Percentiles rank a stretch among this genome's conserved stretches.
These are phyloP conservation scores for Nasturtium officinale DNA, from an alignment of 345 rosid genomes.

Conservation along the genomic window DNA sequence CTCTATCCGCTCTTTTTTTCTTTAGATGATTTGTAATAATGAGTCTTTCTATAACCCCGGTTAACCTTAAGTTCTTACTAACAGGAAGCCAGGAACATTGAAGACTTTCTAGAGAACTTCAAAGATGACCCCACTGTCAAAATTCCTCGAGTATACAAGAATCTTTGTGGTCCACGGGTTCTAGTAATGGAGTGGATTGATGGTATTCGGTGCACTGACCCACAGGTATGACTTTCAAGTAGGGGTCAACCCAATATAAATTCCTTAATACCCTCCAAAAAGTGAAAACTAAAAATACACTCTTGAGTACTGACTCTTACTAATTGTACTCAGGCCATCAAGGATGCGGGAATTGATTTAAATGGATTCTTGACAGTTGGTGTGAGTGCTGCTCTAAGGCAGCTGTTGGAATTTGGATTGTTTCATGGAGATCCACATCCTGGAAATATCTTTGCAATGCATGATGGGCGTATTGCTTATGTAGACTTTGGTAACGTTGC, in stretches of 20 bases:
- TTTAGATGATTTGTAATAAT: constrained; percentile 10
- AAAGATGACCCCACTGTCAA: constrained; percentile 92
- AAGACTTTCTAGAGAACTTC: constrained; percentile 93
- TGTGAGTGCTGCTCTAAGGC: constrained; percentile 95
- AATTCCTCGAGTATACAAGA: constrained; percentile 85
- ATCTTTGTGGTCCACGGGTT: constrained; percentile 89
- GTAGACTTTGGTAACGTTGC: constrained; percentile 99
- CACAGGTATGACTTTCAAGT: constrained; percentile 62
- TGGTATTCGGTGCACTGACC: constrained; percentile 95
- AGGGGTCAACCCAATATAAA: constrained; percentile 11
- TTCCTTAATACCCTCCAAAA: constrained; percentile 30
- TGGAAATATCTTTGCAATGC: constrained; percentile 98
- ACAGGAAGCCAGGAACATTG: constrained; percentile 95
- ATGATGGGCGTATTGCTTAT: constrained; percentile 94
- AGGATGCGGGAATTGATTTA: constrained; percentile 84
- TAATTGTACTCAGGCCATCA: constrained; percentile 67
- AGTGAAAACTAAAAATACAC: not conserved
- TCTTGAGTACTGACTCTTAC: constrained; percentile 29
- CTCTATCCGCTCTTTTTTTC: constrained; percentile 4
- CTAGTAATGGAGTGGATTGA: constrained; percentile 99
- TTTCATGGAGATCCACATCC: constrained; percentile 99
- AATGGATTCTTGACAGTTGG: constrained; percentile 92
- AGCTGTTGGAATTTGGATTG: constrained; percentile 88
- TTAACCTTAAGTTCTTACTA: constrained; percentile 23
- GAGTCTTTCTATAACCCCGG: constrained; percentile 11